Evolutionary conservation across 1,284 basidiomycete species (phyloP).

Genomic region (Fomitopsis schrenkii): DNA sequence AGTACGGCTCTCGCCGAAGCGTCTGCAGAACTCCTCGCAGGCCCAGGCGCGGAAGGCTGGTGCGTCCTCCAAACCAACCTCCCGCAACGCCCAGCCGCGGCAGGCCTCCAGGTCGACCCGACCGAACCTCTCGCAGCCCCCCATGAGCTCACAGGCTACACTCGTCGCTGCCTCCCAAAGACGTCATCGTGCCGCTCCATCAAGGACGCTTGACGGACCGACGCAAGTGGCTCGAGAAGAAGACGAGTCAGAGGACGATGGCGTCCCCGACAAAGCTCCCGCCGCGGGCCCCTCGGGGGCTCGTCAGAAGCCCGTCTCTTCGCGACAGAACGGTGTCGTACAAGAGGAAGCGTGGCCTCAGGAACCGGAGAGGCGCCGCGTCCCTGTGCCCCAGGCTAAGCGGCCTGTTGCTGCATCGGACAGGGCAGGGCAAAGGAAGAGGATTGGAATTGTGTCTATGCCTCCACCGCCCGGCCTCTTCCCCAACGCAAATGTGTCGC

Average conservation of each 20-base stretch:
- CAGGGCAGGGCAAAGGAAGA: background rate
- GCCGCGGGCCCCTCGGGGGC: background rate
- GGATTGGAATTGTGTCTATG: constrained; percentile 1
- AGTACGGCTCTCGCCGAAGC: background rate
- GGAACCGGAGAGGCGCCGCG: background rate
- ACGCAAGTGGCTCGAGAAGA: background rate
- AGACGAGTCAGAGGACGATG: background rate
- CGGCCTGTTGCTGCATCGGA: background rate
- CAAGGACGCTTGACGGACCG: background rate
- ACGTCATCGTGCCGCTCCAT: background rate
- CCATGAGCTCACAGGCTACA: constrained; percentile 21
- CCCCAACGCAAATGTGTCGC: background rate
- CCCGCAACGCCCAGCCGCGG: background rate
- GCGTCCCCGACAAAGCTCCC: background rate
- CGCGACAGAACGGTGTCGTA: background rate
- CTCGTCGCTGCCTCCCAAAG: constrained; percentile 16
- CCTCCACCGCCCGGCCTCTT: background rate
- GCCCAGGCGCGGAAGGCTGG: background rate
- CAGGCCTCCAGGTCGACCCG: background rate
- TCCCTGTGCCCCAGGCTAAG: background rate
- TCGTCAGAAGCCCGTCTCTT: background rate
- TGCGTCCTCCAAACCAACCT: background rate
- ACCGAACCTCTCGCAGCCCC: background rate
- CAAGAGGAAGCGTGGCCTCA: background rate
- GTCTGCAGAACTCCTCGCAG: background rate